These are phyloP conservation scores for Aspergillus amoenus DNA, from an alignment of 2,329 filamentous ascomycete species.

Conservation along the genomic window DNA sequence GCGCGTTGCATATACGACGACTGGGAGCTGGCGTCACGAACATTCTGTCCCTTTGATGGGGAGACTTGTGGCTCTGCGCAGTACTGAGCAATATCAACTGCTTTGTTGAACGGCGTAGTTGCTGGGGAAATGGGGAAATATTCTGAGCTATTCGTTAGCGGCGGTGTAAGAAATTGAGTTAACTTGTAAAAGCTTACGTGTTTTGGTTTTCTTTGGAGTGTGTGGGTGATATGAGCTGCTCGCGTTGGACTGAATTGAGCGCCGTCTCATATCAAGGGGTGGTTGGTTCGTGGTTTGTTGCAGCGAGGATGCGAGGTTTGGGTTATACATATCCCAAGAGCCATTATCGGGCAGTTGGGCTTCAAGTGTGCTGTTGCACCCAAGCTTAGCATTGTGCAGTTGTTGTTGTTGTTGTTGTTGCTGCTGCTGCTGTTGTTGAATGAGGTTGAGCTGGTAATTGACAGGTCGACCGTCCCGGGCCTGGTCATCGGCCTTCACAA, in stretches of 20 bases:
- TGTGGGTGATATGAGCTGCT: constrained; percentile 51
- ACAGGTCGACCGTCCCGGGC: constrained; percentile 19
- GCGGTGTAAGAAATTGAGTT: background rate
- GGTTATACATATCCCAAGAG: constrained; percentile 28
- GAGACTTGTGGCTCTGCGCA: constrained; percentile 40
- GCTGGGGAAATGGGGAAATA: constrained; percentile 68
- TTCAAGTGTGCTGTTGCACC: constrained; percentile 19
- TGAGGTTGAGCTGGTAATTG: constrained; percentile 27
- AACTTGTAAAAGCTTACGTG: constrained; percentile 49
- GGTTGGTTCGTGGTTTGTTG: constrained; percentile 26
- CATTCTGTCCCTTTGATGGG: constrained; percentile 39
- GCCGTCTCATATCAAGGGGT: constrained; percentile 29
- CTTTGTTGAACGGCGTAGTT: constrained; percentile 57
- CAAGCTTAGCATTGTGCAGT: constrained; percentile 18
- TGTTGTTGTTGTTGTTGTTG: constrained; percentile 33
- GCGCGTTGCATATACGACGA: constrained; percentile 46
- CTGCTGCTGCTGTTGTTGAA: constrained; percentile 31
- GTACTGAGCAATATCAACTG: constrained; percentile 38
- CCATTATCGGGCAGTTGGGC: constrained; percentile 24
- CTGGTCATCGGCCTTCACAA: constrained; percentile 18
- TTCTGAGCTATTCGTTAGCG: constrained; percentile 42
- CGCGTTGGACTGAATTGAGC: constrained; percentile 41
- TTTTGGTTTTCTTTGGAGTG: constrained; percentile 63
- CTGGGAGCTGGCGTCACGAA: constrained; percentile 32
- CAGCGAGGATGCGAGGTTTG: constrained; percentile 21